These are phyloP conservation scores for Rhizopus sp. DNA, from an alignment of 371 early-diverging fungal genomes.

Conservation along the genomic window DNA sequence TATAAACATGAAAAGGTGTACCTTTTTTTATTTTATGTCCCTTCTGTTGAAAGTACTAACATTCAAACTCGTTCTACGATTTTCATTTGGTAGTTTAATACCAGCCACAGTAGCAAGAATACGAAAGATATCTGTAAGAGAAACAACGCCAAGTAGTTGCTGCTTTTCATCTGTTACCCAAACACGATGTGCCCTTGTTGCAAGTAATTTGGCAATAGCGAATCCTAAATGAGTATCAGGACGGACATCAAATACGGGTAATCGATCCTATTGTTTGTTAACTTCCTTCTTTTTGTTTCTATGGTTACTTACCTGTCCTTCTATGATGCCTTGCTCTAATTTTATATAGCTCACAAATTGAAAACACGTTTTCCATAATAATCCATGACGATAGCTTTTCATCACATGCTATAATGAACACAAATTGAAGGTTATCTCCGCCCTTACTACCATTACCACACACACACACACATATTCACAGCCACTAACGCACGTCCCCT, in stretches of 20 bases:
- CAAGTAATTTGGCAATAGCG: conserved; percentile 74
- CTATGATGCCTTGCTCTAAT: conserved; percentile 25
- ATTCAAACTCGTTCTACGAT: no score
- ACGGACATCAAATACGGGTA: conserved; percentile 77
- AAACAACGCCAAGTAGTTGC: conserved; percentile 61
- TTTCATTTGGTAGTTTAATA: no score
- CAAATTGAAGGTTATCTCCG: background rate
- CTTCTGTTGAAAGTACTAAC: no score
- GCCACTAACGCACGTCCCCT: no score
- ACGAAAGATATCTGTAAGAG: conserved; percentile 72
- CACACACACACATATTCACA: no score
- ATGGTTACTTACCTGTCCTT: conserved; percentile 41
- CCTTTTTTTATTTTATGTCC: background rate
- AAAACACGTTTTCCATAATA: conserved; percentile 42
- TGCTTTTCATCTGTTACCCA: conserved; percentile 69
- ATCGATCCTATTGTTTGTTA: conserved; percentile 50
- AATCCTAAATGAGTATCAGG: conserved; percentile 68
- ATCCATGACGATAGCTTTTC: background rate
- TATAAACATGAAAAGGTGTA: background rate
- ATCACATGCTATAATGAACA: background rate
- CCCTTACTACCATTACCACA: background rate
- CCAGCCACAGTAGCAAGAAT: conserved; percentile 30
- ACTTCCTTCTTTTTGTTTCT: background rate
- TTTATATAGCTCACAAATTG: conserved; percentile 47
- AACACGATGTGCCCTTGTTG: conserved; percentile 80